Percentiles rank a stretch among this genome's conserved stretches.
Evolutionary conservation across 2,329 filamentous ascomycete species (phyloP).

Genomic region (Aulographum hederae): DNA sequence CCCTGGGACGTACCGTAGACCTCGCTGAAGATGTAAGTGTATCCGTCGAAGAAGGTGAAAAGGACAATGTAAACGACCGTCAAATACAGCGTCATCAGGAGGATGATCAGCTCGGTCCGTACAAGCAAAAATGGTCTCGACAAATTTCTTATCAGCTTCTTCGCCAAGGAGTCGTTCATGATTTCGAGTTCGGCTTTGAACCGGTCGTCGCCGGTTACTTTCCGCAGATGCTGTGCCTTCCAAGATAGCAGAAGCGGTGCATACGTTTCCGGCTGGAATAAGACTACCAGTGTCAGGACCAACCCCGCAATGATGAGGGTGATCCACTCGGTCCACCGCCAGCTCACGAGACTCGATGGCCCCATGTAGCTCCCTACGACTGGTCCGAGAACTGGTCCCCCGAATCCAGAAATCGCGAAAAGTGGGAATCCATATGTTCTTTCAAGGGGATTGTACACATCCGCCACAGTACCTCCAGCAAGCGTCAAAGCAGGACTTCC

Average conservation of each 20-base stretch:
- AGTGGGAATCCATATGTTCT: conserved; percentile 31
- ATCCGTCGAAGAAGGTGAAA: conserved; percentile 35
- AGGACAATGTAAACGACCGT: conserved; percentile 34
- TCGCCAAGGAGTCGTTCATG: conserved; percentile 18
- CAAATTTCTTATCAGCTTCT: conserved; percentile 17
- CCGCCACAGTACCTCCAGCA: neutral
- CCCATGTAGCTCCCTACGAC: conserved; percentile 1
- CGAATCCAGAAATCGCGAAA: conserved; percentile 18
- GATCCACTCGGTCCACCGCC: conserved; percentile 3
- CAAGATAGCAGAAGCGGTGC: conserved; percentile 17
- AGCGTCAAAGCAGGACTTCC: conserved; percentile 17
- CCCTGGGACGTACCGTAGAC: conserved; percentile 28
- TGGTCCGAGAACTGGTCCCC: neutral
- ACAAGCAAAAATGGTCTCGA: conserved; percentile 26
- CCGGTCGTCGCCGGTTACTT: conserved; percentile 15
- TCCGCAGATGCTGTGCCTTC: conserved; percentile 13
- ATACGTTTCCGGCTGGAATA: conserved; percentile 32
- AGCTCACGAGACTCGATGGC: neutral
- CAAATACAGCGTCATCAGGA: conserved; percentile 31
- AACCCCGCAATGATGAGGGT: conserved; percentile 1
- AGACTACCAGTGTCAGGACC: conserved; percentile 7
- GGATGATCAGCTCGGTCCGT: conserved; percentile 19
- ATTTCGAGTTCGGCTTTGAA: conserved; percentile 29
- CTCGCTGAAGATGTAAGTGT: conserved; percentile 30
- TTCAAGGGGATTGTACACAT: conserved; percentile 22